Evolutionary conservation across 192 early-diverging fungal species (phyloP).

Genomic region (Backusella psychrophila): DNA sequence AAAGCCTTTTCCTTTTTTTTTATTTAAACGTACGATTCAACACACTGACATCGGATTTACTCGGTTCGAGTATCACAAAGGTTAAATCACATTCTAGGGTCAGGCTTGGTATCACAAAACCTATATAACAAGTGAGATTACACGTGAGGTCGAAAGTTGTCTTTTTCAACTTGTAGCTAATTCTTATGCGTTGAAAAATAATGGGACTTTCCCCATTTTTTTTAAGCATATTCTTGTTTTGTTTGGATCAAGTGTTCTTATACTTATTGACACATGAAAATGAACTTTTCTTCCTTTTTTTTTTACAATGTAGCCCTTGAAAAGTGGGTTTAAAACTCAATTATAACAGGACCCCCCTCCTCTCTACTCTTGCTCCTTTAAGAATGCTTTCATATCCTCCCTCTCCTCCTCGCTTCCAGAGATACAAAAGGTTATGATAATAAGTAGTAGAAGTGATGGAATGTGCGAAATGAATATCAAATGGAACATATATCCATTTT

Average conservation of each 20-base stretch:
- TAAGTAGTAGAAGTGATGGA: neutral
- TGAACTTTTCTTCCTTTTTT: neutral
- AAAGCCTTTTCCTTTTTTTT: neutral
- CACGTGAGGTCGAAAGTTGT: neutral
- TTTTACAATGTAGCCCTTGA: neutral
- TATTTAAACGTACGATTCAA: neutral
- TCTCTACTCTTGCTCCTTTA: neutral
- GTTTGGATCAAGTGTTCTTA: constrained; percentile 7
- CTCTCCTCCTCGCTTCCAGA: neutral
- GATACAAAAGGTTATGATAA: neutral
- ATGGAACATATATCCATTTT: neutral
- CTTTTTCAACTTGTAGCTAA: neutral
- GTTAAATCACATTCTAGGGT: neutral
- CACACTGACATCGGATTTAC: constrained; percentile 5
- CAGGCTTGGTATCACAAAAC: neutral
- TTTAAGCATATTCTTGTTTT: neutral
- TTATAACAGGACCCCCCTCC: constrained; percentile 2
- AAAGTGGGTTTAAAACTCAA: constrained; percentile 2
- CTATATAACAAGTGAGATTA: constrained; percentile 1
- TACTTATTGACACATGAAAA: neutral
- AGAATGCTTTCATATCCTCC: neutral
- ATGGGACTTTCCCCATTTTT: neutral
- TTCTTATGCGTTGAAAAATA: neutral
- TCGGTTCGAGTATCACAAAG: neutral
- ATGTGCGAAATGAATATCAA: neutral